Evolutionary conservation across 2,329 filamentous ascomycete species (phyloP).

Genomic region (Nectriaceae sp.): DNA sequence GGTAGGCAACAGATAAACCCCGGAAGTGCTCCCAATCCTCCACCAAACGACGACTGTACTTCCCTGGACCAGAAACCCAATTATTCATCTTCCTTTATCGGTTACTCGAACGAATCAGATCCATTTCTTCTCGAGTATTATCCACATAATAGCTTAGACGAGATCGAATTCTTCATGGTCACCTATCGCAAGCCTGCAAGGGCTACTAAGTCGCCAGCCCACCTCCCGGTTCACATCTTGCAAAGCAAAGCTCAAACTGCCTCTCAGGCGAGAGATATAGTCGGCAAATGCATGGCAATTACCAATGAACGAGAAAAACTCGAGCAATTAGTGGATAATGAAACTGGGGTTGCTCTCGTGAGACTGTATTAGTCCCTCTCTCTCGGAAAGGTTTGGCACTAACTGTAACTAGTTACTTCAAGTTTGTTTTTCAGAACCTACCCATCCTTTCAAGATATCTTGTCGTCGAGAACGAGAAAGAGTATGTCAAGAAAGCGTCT

Average conservation of each 20-base stretch:
- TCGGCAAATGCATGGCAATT: conserved; percentile 8
- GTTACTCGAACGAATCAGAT: conserved; percentile 26
- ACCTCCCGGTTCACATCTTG: conserved; percentile 14
- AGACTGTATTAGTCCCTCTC: conserved; percentile 11
- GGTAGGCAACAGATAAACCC: too few relatives aligned
- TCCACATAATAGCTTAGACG: conserved; percentile 19
- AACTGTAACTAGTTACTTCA: conserved; percentile 6
- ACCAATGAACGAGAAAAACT: conserved; percentile 9
- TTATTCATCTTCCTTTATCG: conserved; percentile 24
- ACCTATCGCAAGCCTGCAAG: conserved; percentile 16
- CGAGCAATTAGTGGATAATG: conserved; percentile 11
- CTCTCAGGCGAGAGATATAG: conserved; percentile 4
- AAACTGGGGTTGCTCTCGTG: conserved; percentile 13
- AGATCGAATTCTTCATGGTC: conserved; percentile 30
- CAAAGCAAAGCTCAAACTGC: conserved; percentile 13
- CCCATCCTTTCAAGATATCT: conserved; percentile 19
- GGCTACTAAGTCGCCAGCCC: not conserved
- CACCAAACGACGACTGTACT: conserved; percentile 20
- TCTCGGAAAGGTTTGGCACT: not conserved
- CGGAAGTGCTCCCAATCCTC: not conserved
- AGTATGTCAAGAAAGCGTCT: conserved; percentile 14
- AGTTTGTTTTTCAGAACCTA: conserved; percentile 19
- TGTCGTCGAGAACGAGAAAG: conserved; percentile 8
- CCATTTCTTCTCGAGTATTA: conserved; percentile 25
- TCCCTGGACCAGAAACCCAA: conserved; percentile 12